Evolutionary conservation across 2,329 filamentous ascomycete species (phyloP), one percentile per base, ranked within the genome.

Genomic region (Cladosporium phlei): DNA sequence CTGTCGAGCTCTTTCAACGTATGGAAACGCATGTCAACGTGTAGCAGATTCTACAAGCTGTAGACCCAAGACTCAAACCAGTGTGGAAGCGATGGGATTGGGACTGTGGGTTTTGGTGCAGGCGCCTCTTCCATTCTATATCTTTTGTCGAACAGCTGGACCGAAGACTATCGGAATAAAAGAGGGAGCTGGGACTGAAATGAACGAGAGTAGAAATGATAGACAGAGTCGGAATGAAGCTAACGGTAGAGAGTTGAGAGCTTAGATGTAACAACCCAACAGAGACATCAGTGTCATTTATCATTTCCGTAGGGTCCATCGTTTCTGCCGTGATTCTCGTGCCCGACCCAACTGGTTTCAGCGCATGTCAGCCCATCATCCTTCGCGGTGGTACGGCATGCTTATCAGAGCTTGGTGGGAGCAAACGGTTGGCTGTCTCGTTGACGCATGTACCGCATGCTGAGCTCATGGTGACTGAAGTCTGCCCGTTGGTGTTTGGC

Each of bases 1-100:
- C 51, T 55, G 48, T 69, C 66, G 9, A 69, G 53, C 42, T 67
- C 64, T 42, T 60, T 58, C 34, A 69, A 53, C 6, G 59, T 57
- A 22, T 53, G 54, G 6, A 69, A 57, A 29, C 50, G 55, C 64
- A 67, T 66, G 14, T 1, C 55, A 14, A 16, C 28, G 4, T 19
- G 2, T n/a, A 10, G 5, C 17, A 14, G 10, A 8, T 2, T 9
- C 21, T 34, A 25, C 11, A 43, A 9, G 6, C 34, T 34, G 21
- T 33, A 43, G 12, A 42, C 33, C 35, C 43, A 29, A 16, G 27
- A 27, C 8, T 47, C 45, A 22, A 47, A 47, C 45, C 45, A 47
- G 21, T 34, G 17, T 10, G 45, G 45, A 16, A 25, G 27, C 12
- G 45, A 40, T 27, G 45, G 35, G 4, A 27, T 16, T 17, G 44